Percentiles rank a stretch among this genome's conserved stretches.
Conservation (phyloP, 1,139 yeast genomes). For the Yamadazyma epiphylla region DNA sequence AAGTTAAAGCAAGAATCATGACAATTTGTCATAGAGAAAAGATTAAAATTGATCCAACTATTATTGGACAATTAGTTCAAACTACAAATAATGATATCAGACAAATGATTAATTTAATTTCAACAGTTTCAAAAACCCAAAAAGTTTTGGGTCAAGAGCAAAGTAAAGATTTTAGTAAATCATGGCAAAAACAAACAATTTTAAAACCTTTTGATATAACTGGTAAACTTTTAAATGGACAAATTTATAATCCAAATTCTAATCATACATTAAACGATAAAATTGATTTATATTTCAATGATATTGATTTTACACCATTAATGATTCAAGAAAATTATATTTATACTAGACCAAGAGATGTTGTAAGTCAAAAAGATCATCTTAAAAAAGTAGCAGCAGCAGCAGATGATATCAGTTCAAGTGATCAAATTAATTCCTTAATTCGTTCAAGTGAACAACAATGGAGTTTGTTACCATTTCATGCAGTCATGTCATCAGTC, state of each 20-base stretch:
- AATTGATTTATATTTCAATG: slow-evolving; percentile 87
- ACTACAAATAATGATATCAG: slow-evolving; percentile 90
- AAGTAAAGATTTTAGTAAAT: slow-evolving; percentile 49
- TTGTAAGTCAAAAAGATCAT: slow-evolving; percentile 41
- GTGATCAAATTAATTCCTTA: slow-evolving; percentile 74
- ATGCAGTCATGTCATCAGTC: slow-evolving; percentile 84
- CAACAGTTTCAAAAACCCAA: slow-evolving; percentile 77
- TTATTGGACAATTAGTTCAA: slow-evolving; percentile 80
- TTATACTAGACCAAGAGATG: slow-evolving; percentile 54
- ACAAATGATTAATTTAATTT: slow-evolving; percentile 84
- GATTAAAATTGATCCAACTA: slow-evolving; percentile 72
- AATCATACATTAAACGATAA: slow-evolving; percentile 69
- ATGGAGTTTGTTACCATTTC: slow-evolving; percentile 93
- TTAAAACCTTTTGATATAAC: slow-evolving; percentile 91
- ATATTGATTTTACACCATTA: slow-evolving; percentile 89
- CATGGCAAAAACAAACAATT: slow-evolving; percentile 89
- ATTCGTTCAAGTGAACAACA: slow-evolving; percentile 92
- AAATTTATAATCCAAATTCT: slow-evolving; percentile 52
- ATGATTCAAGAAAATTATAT: slow-evolving; percentile 96
- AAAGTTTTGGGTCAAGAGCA: slow-evolving; percentile 53
- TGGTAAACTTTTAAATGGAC: slow-evolving; percentile 63
- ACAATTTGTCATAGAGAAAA: slow-evolving; percentile 86
- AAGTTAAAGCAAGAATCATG: slow-evolving; percentile 80
- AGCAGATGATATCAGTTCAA: slow-evolving; percentile 77
- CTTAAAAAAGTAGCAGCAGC: slow-evolving; percentile 70